A percentile compares a stretch with the other conserved stretches of the same genome.
These are phyloP conservation scores for Daphne laureola DNA, from an alignment of 441 rosid genomes.

Conservation along the genomic window DNA sequence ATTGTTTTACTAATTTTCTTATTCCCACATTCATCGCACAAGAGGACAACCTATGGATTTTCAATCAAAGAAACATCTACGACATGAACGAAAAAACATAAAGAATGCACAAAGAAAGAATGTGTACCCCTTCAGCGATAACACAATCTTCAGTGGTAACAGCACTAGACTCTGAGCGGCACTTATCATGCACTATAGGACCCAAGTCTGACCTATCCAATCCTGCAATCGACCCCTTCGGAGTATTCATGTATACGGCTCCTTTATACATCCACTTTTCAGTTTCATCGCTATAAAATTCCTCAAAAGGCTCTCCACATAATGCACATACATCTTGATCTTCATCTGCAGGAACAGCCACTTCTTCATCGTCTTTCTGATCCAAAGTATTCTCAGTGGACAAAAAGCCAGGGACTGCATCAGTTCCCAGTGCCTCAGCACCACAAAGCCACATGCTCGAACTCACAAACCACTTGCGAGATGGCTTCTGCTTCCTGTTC, in stretches of 20 bases:
- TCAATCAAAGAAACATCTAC: background rate
- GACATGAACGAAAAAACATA: background rate
- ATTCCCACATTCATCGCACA: background rate
- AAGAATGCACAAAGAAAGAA: slow-evolving; percentile 8
- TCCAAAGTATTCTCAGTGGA: slow-evolving; percentile 58
- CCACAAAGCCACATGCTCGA: slow-evolving; percentile 98
- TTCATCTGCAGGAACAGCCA: slow-evolving; percentile 98
- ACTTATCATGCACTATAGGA: slow-evolving; percentile 97
- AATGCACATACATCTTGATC: slow-evolving; percentile 82
- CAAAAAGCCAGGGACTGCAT: slow-evolving; percentile 87
- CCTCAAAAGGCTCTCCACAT: slow-evolving; percentile 94
- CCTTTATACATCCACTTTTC: slow-evolving; percentile 99
- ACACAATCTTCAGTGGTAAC: slow-evolving; percentile 42
- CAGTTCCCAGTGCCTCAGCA: slow-evolving; percentile 92
- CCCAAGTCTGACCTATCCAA: slow-evolving; percentile 81
- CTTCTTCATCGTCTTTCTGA: slow-evolving; percentile 81
- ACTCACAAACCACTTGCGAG: slow-evolving; percentile 97
- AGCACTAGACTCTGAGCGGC: slow-evolving; percentile 73
- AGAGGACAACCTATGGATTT: background rate
- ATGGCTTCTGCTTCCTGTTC: slow-evolving; percentile 86
- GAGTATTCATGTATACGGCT: slow-evolving; percentile 85
- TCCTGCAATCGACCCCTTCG: slow-evolving; percentile 41
- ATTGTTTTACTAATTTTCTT: background rate
- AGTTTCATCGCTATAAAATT: slow-evolving; percentile 90
- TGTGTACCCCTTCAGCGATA: slow-evolving; percentile 49